phyloP scores from a whole-genome alignment of 768 basidiomycete species.

The Macrolepiota fuliginosa region DNA sequence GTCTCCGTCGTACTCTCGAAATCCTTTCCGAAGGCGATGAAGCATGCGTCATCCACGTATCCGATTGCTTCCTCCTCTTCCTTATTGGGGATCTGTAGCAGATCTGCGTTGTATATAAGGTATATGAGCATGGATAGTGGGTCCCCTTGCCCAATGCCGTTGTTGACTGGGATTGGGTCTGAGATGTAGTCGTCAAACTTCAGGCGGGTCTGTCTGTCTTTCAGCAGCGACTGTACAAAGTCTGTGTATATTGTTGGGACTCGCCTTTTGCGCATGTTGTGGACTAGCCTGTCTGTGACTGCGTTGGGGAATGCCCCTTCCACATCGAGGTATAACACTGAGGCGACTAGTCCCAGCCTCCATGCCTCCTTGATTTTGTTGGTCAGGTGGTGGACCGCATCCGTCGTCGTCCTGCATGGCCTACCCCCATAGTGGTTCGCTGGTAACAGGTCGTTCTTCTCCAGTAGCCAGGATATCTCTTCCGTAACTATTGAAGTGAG shows the following conservation, averaged over 20 bases:
- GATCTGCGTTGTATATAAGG: conserved; percentile 24
- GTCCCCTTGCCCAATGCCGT: conserved; percentile 26
- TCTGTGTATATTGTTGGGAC: conserved; percentile 15
- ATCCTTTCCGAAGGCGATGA: conserved; percentile 21
- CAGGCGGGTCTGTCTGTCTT: conserved; percentile 13
- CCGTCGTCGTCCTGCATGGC: conserved; percentile 31
- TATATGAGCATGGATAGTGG: conserved; percentile 25
- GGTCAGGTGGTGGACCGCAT: conserved; percentile 30
- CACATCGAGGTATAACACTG: conserved; percentile 37
- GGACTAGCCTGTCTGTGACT: conserved; percentile 22
- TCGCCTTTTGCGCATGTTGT: conserved; percentile 25
- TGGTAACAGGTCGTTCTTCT: conserved; percentile 28
- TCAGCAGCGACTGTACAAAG: conserved; percentile 13
- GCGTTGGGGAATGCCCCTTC: conserved; percentile 39
- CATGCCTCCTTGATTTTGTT: conserved; percentile 34
- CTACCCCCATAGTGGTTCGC: conserved; percentile 32
- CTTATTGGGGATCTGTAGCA: conserved; percentile 14
- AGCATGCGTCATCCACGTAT: conserved; percentile 29
- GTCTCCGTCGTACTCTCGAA: conserved; percentile 20
- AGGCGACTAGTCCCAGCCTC: conserved; percentile 26
- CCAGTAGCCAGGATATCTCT: conserved; percentile 19
- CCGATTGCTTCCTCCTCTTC: conserved; percentile 19
- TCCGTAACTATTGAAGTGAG: conserved; percentile 21
- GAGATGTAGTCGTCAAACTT: conserved; percentile 26
- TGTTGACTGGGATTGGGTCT: conserved; percentile 15